Percentiles rank a stretch among this genome's conserved stretches.
Conservation (phyloP, 2,329 filamentous ascomycete species). For the Esteya vermicola region DNA sequence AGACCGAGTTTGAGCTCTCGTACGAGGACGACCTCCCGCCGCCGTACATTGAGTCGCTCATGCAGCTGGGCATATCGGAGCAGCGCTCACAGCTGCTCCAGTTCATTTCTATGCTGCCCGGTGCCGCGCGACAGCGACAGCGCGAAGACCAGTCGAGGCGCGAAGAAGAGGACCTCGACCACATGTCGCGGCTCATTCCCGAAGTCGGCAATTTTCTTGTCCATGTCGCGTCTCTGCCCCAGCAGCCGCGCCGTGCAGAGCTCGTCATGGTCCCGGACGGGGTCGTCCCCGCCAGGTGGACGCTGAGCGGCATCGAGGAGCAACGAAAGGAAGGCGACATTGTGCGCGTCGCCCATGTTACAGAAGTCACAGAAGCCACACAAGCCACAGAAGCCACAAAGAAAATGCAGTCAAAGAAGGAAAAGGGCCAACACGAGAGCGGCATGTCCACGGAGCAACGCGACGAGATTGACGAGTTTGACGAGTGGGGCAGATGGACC, state of each 20-base stretch:
- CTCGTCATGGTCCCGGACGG: slow-evolving; percentile 29
- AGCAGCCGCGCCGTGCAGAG: slow-evolving; percentile 22
- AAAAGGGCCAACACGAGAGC: neutral
- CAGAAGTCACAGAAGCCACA: neutral
- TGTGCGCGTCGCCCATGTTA: slow-evolving; percentile 18
- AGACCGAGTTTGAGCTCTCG: neutral
- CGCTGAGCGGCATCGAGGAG: slow-evolving; percentile 19
- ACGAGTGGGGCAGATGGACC: slow-evolving; percentile 31
- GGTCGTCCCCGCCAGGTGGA: slow-evolving; percentile 23
- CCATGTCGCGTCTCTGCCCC: slow-evolving; percentile 20
- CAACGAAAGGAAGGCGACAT: slow-evolving; percentile 16
- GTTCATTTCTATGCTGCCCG: slow-evolving; percentile 22
- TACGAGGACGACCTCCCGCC: neutral
- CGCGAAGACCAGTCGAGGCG: slow-evolving; percentile 19
- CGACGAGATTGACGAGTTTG: slow-evolving; percentile 17
- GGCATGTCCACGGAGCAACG: neutral
- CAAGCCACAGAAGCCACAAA: neutral
- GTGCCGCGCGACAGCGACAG: slow-evolving; percentile 21
- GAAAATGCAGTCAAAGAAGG: neutral
- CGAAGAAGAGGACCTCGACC: slow-evolving; percentile 21
- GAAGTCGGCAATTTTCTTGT: slow-evolving; percentile 26
- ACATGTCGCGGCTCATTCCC: slow-evolving; percentile 25
- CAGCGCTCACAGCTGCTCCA: slow-evolving; percentile 11
- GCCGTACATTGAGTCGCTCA: neutral
- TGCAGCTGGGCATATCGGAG: neutral